These are phyloP conservation scores for Candida germanica DNA, from an alignment of 805 yeast genomes.

Conservation along the genomic window DNA sequence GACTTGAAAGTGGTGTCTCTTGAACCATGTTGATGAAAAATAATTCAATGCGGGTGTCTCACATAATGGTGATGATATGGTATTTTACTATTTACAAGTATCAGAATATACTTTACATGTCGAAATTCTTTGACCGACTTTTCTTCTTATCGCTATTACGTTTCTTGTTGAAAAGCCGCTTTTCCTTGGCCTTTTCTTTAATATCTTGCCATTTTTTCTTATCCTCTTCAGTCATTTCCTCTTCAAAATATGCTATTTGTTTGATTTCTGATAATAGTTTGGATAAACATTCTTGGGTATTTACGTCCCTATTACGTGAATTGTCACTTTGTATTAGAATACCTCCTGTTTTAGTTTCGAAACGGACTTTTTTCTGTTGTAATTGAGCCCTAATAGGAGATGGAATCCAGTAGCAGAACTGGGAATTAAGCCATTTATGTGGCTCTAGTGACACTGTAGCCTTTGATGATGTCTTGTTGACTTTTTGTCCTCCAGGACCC, in stretches of 20 bases:
- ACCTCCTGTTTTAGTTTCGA: constrained; percentile 53
- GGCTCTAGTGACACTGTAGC: constrained; percentile 55
- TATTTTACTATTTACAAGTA: no score
- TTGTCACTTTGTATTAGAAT: constrained; percentile 60
- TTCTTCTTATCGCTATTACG: constrained; percentile 37
- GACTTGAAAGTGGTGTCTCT: neutral
- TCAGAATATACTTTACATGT: constrained; percentile 13
- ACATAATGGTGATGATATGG: no score
- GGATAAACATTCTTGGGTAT: constrained; percentile 55
- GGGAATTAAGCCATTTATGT: constrained; percentile 42
- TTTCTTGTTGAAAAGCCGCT: constrained; percentile 32
- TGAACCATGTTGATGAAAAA: neutral
- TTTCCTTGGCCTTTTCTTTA: constrained; percentile 28
- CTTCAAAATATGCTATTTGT: constrained; percentile 42
- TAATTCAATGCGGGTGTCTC: no score
- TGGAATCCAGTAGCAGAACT: constrained; percentile 57
- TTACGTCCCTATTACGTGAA: constrained; percentile 55
- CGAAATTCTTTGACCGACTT: constrained; percentile 33
- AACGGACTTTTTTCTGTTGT: constrained; percentile 40
- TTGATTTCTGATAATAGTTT: constrained; percentile 56
- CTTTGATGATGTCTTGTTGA: constrained; percentile 67
- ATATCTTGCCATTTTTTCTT: constrained; percentile 49
- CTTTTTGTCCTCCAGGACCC: constrained; percentile 90
- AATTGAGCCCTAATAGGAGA: constrained; percentile 43
- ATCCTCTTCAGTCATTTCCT: constrained; percentile 47